Conservation (phyloP, 805 yeast species). For the Ogataea dorogensis region DNA sequence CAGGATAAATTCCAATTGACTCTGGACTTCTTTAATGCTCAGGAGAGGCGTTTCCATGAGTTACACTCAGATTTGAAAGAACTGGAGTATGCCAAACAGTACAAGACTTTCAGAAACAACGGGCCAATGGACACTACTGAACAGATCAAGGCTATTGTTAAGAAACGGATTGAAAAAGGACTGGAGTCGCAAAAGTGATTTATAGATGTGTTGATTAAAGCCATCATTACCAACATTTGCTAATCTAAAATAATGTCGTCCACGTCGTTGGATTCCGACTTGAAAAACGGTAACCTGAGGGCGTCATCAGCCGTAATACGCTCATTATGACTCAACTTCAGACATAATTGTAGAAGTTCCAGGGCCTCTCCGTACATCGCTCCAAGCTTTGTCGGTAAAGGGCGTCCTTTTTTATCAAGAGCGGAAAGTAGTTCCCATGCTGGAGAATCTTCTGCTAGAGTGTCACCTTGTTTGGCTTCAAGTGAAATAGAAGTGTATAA, state of each 20-base stretch:
- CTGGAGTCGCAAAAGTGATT: constrained; percentile 26
- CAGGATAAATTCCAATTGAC: constrained; percentile 51
- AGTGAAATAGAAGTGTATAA: constrained; percentile 41
- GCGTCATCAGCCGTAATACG: constrained; percentile 59
- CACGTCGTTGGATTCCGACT: constrained; percentile 31
- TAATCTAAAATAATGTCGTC: constrained; percentile 28
- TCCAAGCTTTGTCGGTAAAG: constrained; percentile 36
- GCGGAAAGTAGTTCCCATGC: constrained; percentile 60
- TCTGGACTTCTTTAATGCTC: constrained; percentile 53
- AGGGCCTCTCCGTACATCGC: constrained; percentile 44
- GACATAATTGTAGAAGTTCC: constrained; percentile 54
- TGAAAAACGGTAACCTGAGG: constrained; percentile 59
- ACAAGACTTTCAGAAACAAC: constrained; percentile 64
- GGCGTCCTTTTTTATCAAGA: constrained; percentile 43
- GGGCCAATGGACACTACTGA: constrained; percentile 58
- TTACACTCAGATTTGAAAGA: constrained; percentile 29
- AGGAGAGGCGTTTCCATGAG: constrained; percentile 48
- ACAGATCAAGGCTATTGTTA: constrained; percentile 38
- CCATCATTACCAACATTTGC: constrained; percentile 5
- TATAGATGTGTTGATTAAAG: constrained; percentile 1
- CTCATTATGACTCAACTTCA: constrained; percentile 55
- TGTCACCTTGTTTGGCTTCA: constrained; percentile 52
- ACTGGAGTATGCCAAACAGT: constrained; percentile 30
- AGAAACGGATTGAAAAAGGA: constrained; percentile 35
- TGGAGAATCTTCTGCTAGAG: constrained; percentile 71